Base-by-base conservation (phyloP, 192 early-diverging fungal species). In the Mortierella claussenii region DNA sequence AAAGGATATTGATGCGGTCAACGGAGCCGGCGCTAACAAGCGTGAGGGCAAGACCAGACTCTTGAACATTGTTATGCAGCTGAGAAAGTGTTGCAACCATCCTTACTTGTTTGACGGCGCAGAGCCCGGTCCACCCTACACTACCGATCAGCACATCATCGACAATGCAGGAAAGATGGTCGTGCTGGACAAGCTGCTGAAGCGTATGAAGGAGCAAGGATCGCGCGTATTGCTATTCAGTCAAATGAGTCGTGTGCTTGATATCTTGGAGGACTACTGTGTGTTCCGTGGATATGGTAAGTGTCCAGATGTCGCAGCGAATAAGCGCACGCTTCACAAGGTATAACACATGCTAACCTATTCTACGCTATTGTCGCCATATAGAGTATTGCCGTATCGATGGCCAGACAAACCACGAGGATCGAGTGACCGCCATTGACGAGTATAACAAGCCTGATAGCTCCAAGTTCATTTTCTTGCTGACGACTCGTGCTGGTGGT, bases 211-310 rank as follows among this genome's bases (percentile, higher is more conserved):
- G 66, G 92, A 88, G 26, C 88, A 93, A 62, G 97, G 97, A 2
- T 99, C 97, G 23, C 93, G 97, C 24, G 95, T 98, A 1, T 76
- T 99, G 51, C 83, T 99, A 3, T 99, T 99, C 79, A 94, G 92
- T 81, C 97, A 99, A 83, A 99, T 99, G 98, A 96, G 93, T 80
- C 90, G 97, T 55, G 89, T 99, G 78, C 83, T 99, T 44, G 98
- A 99, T 76, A 98, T 99, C 68, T 79, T 99, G 28, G 97, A 98
- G 81, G 96, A 99, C 82, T 99, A 98, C 66, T 97, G 95, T 74
- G 84, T 90, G 51, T 97, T 95, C 83, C 90, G 91, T 36, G 90
- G 86, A 6, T 98, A 91, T 89, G 81, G 90, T 87, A 65, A 51
- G 47, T 44, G 5, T 15, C 33, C 12, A 26, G n/a, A n/a, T n/a